Percentiles rank a stretch among this genome's conserved stretches.
Evolutionary conservation across 176 grass and related monocot genomes (phyloP).

Genomic region (Avena insularis): DNA sequence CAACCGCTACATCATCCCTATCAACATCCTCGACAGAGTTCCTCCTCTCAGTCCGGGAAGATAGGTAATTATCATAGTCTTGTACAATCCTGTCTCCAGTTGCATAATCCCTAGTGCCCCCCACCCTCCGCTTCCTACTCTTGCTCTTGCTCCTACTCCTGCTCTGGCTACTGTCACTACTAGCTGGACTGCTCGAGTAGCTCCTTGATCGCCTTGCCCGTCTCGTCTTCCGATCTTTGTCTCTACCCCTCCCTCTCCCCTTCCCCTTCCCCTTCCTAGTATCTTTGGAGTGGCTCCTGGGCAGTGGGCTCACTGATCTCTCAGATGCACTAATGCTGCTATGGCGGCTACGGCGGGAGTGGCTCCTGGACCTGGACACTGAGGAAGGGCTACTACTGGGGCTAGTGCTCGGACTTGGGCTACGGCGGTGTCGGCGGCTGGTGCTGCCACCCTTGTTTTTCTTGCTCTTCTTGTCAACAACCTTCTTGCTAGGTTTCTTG

Average conservation of each 20-base stretch:
- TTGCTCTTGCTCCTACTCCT: conserved; percentile 49
- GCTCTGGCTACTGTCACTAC: conserved; percentile 48
- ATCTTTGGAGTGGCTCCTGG: conserved; percentile 52
- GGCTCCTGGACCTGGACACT: conserved; percentile 39
- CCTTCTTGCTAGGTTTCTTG: conserved; percentile 50
- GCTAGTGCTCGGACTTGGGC: conserved; percentile 47
- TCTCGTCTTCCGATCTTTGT: conserved; percentile 39
- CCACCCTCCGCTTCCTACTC: conserved; percentile 27
- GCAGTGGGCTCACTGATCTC: conserved; percentile 48
- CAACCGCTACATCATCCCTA: conserved; percentile 2
- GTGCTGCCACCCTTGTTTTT: conserved; percentile 33
- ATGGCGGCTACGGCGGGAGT: conserved; percentile 49
- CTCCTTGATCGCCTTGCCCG: conserved; percentile 35
- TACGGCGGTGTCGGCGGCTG: conserved; percentile 3
- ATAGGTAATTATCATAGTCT: conserved; percentile 42
- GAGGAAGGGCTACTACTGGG: conserved; percentile 45
- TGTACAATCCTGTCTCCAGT: conserved; percentile 49
- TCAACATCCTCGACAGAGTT: neutral
- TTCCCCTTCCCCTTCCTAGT: conserved; percentile 48
- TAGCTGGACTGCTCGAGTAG: conserved; percentile 49
- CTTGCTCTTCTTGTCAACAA: conserved; percentile 49
- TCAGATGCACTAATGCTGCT: conserved; percentile 41
- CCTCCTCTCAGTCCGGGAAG: conserved; percentile 19
- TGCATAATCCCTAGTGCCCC: conserved; percentile 23
- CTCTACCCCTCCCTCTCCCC: conserved; percentile 50